A percentile compares a stretch with the other conserved stretches of the same genome.
Conservation (phyloP, 2,329 filamentous ascomycete species). For the Chaetothyriales sp. region DNA sequence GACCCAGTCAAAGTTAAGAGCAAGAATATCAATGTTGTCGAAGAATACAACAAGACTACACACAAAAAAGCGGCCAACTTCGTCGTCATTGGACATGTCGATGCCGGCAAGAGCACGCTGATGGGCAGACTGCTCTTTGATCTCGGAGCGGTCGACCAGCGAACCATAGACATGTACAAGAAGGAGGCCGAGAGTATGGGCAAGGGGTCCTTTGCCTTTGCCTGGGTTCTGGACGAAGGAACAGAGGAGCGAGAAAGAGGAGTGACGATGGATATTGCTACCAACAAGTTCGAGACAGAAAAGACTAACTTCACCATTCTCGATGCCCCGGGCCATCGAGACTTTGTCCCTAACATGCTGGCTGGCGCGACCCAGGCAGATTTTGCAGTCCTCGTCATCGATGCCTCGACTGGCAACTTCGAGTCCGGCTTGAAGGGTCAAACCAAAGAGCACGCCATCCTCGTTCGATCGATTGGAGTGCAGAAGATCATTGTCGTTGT, state of each 20-base stretch:
- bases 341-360: conserved; percentile 99
- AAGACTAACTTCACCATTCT: conserved; percentile 81
- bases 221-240: conserved; percentile 91
- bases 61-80: conserved; percentile 75
- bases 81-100: conserved; percentile 90
- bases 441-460: conserved; percentile 80
- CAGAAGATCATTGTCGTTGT: conserved; percentile 76
- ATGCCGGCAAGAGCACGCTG: conserved; percentile 91
- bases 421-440: conserved; percentile 88
- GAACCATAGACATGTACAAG: conserved; percentile 74
- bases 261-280: conserved; percentile 93
- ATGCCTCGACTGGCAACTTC: conserved; percentile 78
- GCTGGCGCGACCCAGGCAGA: conserved; percentile 91
- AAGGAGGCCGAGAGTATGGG: conserved; percentile 82
- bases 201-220: conserved; percentile 88
- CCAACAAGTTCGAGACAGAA: conserved; percentile 82
- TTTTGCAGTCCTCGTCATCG: conserved; percentile 86
- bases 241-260: conserved; percentile 77
- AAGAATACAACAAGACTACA: conserved; percentile 60
- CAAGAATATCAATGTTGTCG: conserved; percentile 73
- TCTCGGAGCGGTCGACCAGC: conserved; percentile 70
- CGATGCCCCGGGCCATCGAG: conserved; percentile 83
- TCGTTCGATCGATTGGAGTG: conserved; percentile 81
- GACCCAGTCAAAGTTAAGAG: conserved; percentile 41
- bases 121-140: conserved; percentile 92